Base-by-base conservation (phyloP, 768 basidiomycete genomes). In the Russula vinacea region DNA sequence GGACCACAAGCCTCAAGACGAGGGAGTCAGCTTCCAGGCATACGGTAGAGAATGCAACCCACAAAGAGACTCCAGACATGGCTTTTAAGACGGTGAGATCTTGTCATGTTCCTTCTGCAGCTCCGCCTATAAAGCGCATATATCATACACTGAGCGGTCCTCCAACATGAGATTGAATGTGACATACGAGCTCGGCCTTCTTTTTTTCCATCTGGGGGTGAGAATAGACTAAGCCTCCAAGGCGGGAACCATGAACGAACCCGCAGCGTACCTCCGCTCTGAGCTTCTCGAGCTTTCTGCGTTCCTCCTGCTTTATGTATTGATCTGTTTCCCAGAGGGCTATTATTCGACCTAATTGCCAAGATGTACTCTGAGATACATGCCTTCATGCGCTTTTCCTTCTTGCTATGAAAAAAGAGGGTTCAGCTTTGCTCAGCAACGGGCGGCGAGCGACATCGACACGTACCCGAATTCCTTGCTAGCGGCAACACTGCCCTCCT, bases 321-420 rank as follows among this genome's bases (percentile, higher is more conserved):
- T 88, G 81, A 62, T 88, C 89, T 90, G 67, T 42, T 40, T 53
- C 24, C 24, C 57, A 22, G n/a, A 32, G 35, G 35, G 22, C 11
- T 10, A 37, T 52, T 62, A 67, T 19, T 65, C 17, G 70, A 47
- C n/a, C 39, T 58, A 0, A 8, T 8, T 37, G 47, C 6, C 5
- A 17, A n/a, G 6, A 13, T 24, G 37, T 17, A n/a, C 26, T 9
- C 17, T n/a, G 16, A 13, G 74, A 72, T 62, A 26, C 70, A 39
- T 64, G 79, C 83, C 80, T 76, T 90, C 89, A 57, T 88, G 82
- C 22, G 88, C 89, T 71, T 81, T 85, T 90, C 89, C 74, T 83
- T 89, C 75, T 84, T 84, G 70, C 89, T 90, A 73, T 47, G 64
- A 60, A 35, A 24, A 39, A 40, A 17, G 35, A 10, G 24, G 22